These are phyloP conservation scores for Aspergillus versicolor DNA, from an alignment of 2,329 filamentous ascomycete species.

Conservation along the genomic window DNA sequence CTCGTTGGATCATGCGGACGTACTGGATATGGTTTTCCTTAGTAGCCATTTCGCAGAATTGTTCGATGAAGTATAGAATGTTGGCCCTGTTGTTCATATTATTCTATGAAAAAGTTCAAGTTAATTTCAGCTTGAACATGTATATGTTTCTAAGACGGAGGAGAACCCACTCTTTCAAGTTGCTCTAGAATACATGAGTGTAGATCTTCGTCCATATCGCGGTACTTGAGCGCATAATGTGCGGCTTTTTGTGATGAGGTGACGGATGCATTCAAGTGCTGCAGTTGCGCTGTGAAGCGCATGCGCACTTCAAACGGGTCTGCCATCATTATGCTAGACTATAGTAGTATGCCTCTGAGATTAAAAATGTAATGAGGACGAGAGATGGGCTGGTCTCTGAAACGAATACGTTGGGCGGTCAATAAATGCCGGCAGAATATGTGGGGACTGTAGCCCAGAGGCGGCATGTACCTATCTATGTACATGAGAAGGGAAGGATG, in stretches of 20 bases:
- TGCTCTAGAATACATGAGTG: conserved; percentile 98
- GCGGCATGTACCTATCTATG: conserved; percentile 11
- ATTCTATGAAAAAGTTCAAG: conserved; percentile 53
- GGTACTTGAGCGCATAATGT: conserved; percentile 89
- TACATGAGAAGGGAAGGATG: background rate
- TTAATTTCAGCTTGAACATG: background rate
- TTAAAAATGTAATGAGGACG: background rate
- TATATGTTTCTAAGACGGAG: background rate
- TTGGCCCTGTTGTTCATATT: conserved; percentile 97
- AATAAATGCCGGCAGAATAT: conserved; percentile 24
- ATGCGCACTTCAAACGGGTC: conserved; percentile 98
- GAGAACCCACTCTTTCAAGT: conserved; percentile 68
- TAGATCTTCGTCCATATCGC: conserved; percentile 93
- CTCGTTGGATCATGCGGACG: conserved; percentile 89
- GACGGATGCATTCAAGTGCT: conserved; percentile 87
- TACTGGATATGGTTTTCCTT: conserved; percentile 77
- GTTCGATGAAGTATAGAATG: conserved; percentile 98
- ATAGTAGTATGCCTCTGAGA: background rate
- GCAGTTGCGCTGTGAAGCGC: conserved; percentile 87
- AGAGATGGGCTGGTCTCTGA: background rate
- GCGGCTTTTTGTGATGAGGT: conserved; percentile 89
- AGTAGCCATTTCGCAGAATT: conserved; percentile 82
- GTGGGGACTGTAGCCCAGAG: conserved; percentile 10
- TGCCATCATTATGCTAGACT: conserved; percentile 53
- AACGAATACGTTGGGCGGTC: conserved; percentile 19